A percentile compares a stretch with the other conserved stretches of the same genome.
Evolutionary conservation across 1,139 yeast genomes (phyloP).

Genomic region (Suhomyces atakaporum): DNA sequence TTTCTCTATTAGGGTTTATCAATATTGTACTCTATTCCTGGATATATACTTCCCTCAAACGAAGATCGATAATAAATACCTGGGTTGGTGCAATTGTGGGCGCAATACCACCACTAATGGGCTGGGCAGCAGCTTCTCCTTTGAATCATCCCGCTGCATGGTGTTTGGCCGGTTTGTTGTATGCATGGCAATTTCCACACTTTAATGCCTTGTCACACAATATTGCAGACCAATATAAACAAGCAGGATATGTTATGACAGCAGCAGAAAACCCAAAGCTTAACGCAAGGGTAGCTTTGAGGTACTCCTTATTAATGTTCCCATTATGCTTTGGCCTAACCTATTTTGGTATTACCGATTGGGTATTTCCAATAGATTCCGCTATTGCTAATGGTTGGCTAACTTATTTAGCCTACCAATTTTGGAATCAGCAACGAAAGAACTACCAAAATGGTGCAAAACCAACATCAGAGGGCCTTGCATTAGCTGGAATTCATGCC

Average conservation of each 20-base stretch:
- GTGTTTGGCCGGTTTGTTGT: slow-evolving; percentile 86
- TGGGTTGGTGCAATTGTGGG: slow-evolving; percentile 99
- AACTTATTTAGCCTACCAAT: slow-evolving; percentile 73
- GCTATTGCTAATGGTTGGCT: slow-evolving; percentile 84
- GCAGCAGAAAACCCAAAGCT: slow-evolving; percentile 90
- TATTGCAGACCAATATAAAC: slow-evolving; percentile 81
- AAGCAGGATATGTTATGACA: slow-evolving; percentile 96
- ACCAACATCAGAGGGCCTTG: slow-evolving; percentile 57
- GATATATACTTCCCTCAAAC: slow-evolving; percentile 85
- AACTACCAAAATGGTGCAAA: slow-evolving; percentile 47
- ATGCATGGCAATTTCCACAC: slow-evolving; percentile 99
- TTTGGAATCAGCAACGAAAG: slow-evolving; percentile 74
- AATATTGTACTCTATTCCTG: slow-evolving; percentile 86
- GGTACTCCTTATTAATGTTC: slow-evolving; percentile 88
- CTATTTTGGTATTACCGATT: slow-evolving; percentile 80
- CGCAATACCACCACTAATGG: slow-evolving; percentile 98
- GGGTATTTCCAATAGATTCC: slow-evolving; percentile 77
- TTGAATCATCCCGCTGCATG: slow-evolving; percentile 88
- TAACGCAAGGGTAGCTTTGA: slow-evolving; percentile 89
- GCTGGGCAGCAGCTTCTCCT: slow-evolving; percentile 95
- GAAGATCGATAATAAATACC: slow-evolving; percentile 82
- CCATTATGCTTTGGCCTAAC: slow-evolving; percentile 86
- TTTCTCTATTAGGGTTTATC: slow-evolving; percentile 71
- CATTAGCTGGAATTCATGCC: slow-evolving; percentile 65
- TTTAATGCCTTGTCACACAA: slow-evolving; percentile 90